Percentiles rank a stretch among this genome's conserved stretches.
These are phyloP conservation scores for Aspergillus intermedius DNA, from an alignment of 2,329 filamentous ascomycete species.

Conservation along the genomic window DNA sequence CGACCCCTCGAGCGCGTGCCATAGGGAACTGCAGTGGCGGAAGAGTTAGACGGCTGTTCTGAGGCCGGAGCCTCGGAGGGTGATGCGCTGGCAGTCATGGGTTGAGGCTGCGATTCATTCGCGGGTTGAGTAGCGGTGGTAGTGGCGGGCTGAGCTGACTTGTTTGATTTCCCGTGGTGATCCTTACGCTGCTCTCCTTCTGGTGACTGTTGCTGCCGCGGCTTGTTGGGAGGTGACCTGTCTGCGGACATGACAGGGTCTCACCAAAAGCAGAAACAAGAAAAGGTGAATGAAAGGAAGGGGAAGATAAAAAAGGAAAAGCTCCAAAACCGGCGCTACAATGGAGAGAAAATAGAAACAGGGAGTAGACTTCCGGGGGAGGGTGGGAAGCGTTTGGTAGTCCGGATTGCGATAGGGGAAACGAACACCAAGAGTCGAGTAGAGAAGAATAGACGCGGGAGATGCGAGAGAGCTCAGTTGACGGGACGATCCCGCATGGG, in stretches of 20 bases:
- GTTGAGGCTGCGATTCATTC: slow-evolving; percentile 34
- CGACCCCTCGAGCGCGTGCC: slow-evolving; percentile 92
- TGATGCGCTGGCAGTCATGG: slow-evolving; percentile 41
- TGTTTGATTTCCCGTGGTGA: slow-evolving; percentile 19
- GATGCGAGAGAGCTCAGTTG: neutral
- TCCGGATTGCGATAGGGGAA: slow-evolving; percentile 5
- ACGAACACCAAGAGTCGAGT: slow-evolving; percentile 7
- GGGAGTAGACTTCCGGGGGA: neutral
- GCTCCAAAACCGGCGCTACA: neutral
- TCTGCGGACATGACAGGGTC: slow-evolving; percentile 26
- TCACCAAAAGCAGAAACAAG: slow-evolving; percentile 12
- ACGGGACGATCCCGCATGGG: slow-evolving; percentile 1
- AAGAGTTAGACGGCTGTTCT: slow-evolving; percentile 32
- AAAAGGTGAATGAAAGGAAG: slow-evolving; percentile 5
- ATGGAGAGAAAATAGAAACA: neutral
- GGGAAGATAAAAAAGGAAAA: slow-evolving; percentile 2
- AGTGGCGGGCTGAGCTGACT: slow-evolving; percentile 16
- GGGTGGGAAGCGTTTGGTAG: slow-evolving; percentile 1
- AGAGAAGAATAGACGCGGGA: slow-evolving; percentile 2
- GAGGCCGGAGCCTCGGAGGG: slow-evolving; percentile 31
- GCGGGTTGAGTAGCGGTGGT: slow-evolving; percentile 15
- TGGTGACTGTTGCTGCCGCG: slow-evolving; percentile 11
- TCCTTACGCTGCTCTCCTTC: neutral
- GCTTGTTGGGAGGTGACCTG: slow-evolving; percentile 21
- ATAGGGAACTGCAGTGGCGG: slow-evolving; percentile 62